These are phyloP conservation scores for Xylaria castorea DNA, from an alignment of 495 filamentous ascomycete species.

Conservation along the genomic window DNA sequence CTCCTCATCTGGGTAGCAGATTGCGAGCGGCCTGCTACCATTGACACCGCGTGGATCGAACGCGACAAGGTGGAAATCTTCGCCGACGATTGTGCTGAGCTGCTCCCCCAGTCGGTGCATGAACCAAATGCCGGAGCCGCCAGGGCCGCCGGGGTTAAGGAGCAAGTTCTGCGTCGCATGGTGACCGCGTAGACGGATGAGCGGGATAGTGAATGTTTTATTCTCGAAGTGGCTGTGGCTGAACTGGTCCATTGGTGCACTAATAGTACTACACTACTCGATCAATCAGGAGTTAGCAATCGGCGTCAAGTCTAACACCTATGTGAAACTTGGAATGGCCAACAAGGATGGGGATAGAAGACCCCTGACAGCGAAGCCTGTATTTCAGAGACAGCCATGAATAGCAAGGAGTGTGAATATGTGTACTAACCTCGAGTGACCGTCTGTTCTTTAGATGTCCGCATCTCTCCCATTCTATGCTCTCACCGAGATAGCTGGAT, in stretches of 20 bases:
- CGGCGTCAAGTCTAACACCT: neutral
- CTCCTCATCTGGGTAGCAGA: constrained; percentile 46
- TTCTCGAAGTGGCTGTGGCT: constrained; percentile 34
- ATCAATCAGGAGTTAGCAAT: neutral
- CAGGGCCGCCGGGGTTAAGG: constrained; percentile 56
- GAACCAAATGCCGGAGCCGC: constrained; percentile 47
- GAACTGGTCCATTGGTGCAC: constrained; percentile 57
- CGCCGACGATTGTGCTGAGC: constrained; percentile 48
- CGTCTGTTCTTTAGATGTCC: constrained; percentile 38
- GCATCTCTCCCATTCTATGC: constrained; percentile 48
- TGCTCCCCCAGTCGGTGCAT: constrained; percentile 43
- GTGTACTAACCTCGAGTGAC: constrained; percentile 43
- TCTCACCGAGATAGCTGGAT: constrained; percentile 43
- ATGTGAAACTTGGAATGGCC: neutral
- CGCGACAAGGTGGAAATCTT: constrained; percentile 51
- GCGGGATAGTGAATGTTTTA: constrained; percentile 51
- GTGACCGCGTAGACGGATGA: constrained; percentile 48
- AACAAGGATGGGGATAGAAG: no score
- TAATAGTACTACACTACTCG: constrained; percentile 30
- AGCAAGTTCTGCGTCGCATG: constrained; percentile 52
- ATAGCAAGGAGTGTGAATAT: neutral
- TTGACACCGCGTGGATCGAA: constrained; percentile 58
- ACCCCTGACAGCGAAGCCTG: neutral
- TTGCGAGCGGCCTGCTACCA: constrained; percentile 44
- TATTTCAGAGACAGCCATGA: neutral